Percentiles rank a stretch among this genome's conserved stretches.
phyloP scores from a whole-genome alignment of 495 filamentous ascomycete species.

The Jackrogersella multiformis region DNA sequence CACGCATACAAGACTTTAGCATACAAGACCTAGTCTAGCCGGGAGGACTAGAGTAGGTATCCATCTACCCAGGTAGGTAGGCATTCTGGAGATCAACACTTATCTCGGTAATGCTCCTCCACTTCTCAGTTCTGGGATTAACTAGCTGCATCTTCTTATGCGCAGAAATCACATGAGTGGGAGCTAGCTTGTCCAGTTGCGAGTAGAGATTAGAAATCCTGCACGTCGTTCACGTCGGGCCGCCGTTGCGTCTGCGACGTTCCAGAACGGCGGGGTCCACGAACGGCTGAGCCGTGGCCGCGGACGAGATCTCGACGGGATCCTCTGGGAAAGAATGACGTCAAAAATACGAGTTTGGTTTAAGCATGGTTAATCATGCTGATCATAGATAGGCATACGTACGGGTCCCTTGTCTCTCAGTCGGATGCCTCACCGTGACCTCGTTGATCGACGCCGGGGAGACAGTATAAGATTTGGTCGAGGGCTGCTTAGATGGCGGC shows the following conservation, averaged over 20 bases:
- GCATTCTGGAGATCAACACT: conserved; percentile 8
- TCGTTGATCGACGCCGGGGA: conserved; percentile 46
- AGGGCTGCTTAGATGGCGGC: conserved; percentile 31
- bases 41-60: too few species aligned
- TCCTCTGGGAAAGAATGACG: conserved; percentile 23
- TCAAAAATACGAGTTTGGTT: conserved; percentile 21
- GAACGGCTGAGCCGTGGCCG: conserved; percentile 51
- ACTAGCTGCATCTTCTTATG: conserved; percentile 4
- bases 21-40: conserved; percentile 16
- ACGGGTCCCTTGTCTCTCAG: conserved; percentile 29
- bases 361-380: conserved; percentile 15
- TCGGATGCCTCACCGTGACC: conserved; percentile 41
- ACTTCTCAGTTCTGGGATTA: conserved; percentile 13
- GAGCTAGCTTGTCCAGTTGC: conserved; percentile 3
- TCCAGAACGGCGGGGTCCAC: conserved; percentile 52
- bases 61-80: conserved; percentile 4
- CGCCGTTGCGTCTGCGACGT: conserved; percentile 28
- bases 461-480: conserved; percentile 48
- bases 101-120: conserved; percentile 13
- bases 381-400: too few species aligned
- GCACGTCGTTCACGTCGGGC: conserved; percentile 11
- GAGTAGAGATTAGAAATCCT: neutral
- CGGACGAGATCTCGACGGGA: conserved; percentile 47
- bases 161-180: neutral
- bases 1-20: conserved; percentile 21